Base-by-base conservation (phyloP, 768 basidiomycete species). In the Xanthoconium stramineum region DNA sequence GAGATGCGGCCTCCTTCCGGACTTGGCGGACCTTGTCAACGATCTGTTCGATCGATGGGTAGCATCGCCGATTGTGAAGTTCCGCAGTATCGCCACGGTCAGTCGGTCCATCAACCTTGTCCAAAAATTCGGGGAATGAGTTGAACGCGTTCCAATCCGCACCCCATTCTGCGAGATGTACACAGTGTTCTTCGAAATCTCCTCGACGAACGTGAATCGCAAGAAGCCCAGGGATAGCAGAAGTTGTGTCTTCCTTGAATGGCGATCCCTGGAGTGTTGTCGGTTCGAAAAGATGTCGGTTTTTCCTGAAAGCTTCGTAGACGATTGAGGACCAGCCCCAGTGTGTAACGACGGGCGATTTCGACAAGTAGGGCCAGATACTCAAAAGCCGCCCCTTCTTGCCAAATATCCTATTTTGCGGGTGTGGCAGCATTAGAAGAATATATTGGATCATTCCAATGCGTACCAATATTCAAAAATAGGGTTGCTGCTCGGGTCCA, bases 191-290 rank as follows among this genome's bases (percentile, higher is more conserved):
- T 38, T 72, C 43, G 59, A 74, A 83, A 64, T 82, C 81, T 12
- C 82, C 81, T 32, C 81, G 70, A 1, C 81, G 79, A 44, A 83
- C 65, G 59, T 83, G 82, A 9, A 83, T 61, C 5, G 76, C 82
- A 6, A 83, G 69, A 1, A 81, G 69, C 17, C 80, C 78, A 0
- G 73, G 60, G 30, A 79, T 67, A 7, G 65, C 61, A 3, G 52
- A 7, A 10, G 48, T 52, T 24, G 58, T 53, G 15, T 30, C 47
- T 49, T 64, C 56, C 33, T 45, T n/a, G n/a, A 56, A 42, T 0
- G 61, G 4, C 24, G 37, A 3, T 11, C 37, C 17, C 12, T 53
- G 47, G 20, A 48, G 6, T 0, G 24, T 9, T 2, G 39, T 42
- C 6, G 58, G 44, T 24, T 59, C 42, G 47, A 75, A 66, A n/a